Conservation (phyloP, 2,329 filamentous ascomycete species). For the Epichloe bromicola region DNA sequence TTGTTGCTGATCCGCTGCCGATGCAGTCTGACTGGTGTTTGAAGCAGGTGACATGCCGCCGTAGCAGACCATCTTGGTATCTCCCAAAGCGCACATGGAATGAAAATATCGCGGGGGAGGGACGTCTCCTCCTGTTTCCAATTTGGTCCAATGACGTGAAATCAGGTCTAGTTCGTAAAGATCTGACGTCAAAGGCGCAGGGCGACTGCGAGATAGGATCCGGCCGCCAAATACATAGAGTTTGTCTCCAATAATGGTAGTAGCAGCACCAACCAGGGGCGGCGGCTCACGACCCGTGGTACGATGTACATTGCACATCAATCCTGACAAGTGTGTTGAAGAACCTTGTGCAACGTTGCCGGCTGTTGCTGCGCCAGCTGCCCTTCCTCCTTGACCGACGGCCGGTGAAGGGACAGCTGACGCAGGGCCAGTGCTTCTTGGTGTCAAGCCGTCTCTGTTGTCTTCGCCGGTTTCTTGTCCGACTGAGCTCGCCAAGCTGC, state of each 20-base stretch:
- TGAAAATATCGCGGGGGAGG: constrained; percentile 96
- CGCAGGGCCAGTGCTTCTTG: constrained; percentile 38
- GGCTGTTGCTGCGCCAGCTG: constrained; percentile 10
- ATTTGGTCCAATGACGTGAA: constrained; percentile 80
- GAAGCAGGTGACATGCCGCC: constrained; percentile 84
- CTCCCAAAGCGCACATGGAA: constrained; percentile 84
- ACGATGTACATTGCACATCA: constrained; percentile 62
- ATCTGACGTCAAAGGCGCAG: constrained; percentile 71
- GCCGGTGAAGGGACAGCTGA: constrained; percentile 47
- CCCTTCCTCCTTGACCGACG: constrained; percentile 22
- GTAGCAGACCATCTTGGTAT: constrained; percentile 94
- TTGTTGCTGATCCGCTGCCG: constrained; percentile 23
- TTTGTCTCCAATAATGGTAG: constrained; percentile 88
- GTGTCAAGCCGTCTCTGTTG: constrained; percentile 31
- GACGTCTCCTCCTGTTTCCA: constrained; percentile 72
- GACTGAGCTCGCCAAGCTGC: constrained; percentile 26
- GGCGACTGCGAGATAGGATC: constrained; percentile 70
- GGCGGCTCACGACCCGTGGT: constrained; percentile 88
- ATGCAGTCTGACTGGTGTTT: constrained; percentile 30
- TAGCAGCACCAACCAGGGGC: constrained; percentile 86
- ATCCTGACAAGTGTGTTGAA: constrained; percentile 47
- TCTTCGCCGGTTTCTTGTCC: constrained; percentile 35
- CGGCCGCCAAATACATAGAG: constrained; percentile 93
- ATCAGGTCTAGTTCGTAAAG: constrained; percentile 90
- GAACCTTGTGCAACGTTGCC: constrained; percentile 33